Percentiles rank a stretch among this genome's conserved stretches.
phyloP scores from a whole-genome alignment of 768 basidiomycete genomes.

The Sporobolomyces roseus region DNA sequence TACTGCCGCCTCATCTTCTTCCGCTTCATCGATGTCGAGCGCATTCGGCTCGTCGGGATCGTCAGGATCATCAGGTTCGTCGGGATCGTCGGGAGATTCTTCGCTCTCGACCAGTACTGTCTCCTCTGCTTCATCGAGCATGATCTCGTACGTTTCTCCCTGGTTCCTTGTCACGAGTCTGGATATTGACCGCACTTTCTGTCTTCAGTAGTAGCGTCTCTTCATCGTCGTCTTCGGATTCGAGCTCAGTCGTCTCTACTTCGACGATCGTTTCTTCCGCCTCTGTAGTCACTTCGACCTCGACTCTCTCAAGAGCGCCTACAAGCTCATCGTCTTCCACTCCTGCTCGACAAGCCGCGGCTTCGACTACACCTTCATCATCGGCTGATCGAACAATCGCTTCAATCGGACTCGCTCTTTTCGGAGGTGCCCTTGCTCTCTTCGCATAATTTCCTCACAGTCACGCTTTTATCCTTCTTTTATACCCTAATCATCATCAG shows the following conservation, averaged over 20 bases:
- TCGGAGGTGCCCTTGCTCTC: constrained; percentile 4
- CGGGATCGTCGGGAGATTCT: constrained; percentile 9
- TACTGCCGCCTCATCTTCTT: constrained; percentile 13
- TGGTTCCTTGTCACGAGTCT: too few relatives aligned
- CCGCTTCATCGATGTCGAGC: constrained; percentile 34
- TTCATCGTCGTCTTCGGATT: too few relatives aligned
- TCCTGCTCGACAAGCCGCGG: neutral
- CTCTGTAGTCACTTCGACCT: constrained; percentile 51
- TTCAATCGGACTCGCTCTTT: neutral
- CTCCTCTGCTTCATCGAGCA: constrained; percentile 52
- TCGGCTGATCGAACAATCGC: neutral
- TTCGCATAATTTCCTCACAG: neutral
- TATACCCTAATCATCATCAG: neutral
- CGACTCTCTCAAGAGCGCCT: constrained; percentile 3
- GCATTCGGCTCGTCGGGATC: constrained; percentile 48
- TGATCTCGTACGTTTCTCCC: too few relatives aligned
- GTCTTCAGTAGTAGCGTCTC: constrained; percentile 47
- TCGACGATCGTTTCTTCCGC: constrained; percentile 44
- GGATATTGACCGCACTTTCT: too few relatives aligned
- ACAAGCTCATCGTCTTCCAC: neutral
- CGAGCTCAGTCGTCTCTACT: constrained; percentile 48
- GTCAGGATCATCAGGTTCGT: constrained; percentile 23
- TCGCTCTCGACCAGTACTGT: constrained; percentile 47
- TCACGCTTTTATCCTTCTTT: neutral
- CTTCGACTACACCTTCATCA: neutral